Conservation (phyloP, 352 stramenopile genomes). For the Peronospora destructor region DNA sequence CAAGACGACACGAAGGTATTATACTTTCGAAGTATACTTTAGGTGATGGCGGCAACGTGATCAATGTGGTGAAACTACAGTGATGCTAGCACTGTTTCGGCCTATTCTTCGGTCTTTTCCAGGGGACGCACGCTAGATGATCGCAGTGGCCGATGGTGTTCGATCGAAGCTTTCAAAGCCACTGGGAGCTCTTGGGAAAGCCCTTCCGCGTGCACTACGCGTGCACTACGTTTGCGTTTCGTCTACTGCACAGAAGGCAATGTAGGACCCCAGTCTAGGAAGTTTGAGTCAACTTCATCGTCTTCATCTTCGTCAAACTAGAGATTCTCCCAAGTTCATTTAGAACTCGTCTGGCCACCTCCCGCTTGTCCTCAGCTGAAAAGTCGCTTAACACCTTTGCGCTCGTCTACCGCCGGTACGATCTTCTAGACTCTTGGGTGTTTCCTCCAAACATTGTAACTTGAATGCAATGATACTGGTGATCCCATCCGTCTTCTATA, state of each 20-base stretch:
- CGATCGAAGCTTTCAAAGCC: slow-evolving; percentile 51
- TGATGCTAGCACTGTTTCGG: not conserved
- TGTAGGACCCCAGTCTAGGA: not conserved
- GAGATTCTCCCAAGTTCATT: slow-evolving; percentile 39
- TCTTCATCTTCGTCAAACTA: slow-evolving; percentile 27
- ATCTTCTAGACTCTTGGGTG: not conserved
- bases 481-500: not conserved
- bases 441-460: slow-evolving; percentile 1
- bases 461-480: slow-evolving; percentile 8
- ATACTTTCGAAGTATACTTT: too few relatives aligned
- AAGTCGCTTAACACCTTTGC: slow-evolving; percentile 4
- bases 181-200: slow-evolving; percentile 44
- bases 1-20: too few relatives aligned
- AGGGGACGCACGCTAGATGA: not conserved
- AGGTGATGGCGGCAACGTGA: too few relatives aligned
- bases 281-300: slow-evolving; percentile 2
- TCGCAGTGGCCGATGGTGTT: slow-evolving; percentile 29
- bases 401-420: not conserved
- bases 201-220: slow-evolving; percentile 20
- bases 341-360: slow-evolving; percentile 37
- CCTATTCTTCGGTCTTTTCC: not conserved
- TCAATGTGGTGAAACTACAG: not conserved
- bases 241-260: not conserved
- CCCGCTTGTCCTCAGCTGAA: slow-evolving; percentile 9
- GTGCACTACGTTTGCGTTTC: slow-evolving; percentile 1